Conservation (phyloP, 352 stramenopile species). For the Phytophthora citricola region DNA sequence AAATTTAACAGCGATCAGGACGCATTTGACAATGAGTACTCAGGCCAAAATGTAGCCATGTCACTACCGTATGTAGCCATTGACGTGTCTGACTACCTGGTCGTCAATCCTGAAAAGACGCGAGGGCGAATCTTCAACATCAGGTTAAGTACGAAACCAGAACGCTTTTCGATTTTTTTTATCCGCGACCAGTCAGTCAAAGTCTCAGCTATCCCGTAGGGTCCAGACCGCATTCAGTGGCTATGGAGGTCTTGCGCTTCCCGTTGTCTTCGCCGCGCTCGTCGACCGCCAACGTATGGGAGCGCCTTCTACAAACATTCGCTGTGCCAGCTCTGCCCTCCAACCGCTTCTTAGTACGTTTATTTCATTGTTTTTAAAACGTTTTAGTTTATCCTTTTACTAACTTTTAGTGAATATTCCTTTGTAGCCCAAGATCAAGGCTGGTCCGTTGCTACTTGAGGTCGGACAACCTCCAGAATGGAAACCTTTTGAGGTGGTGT, state of each 20-base stretch:
- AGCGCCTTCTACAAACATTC: constrained; percentile 62
- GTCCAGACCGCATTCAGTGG: neutral
- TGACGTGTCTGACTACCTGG: neutral
- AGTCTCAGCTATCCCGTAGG: constrained; percentile 7
- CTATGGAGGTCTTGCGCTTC: constrained; percentile 33
- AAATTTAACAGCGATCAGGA: too few species aligned
- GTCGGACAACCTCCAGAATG: constrained; percentile 58
- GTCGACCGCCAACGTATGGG: constrained; percentile 45
- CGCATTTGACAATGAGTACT: too few species aligned
- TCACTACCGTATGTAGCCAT: constrained; percentile 3
- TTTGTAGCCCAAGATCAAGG: constrained; percentile 66
- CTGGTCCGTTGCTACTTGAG: constrained; percentile 64
- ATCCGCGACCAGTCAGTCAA: constrained; percentile 18
- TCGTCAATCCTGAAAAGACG: constrained; percentile 15
- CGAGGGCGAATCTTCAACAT: constrained; percentile 19
- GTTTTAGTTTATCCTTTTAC: neutral
- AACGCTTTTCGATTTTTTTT: constrained; percentile 14
- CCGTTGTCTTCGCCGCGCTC: constrained; percentile 10
- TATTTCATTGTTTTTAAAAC: neutral
- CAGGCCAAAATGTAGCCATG: too few species aligned
- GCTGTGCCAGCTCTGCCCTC: constrained; percentile 29
- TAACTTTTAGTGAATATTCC: neutral
- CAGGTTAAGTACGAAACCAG: constrained; percentile 15
- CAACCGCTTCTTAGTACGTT: constrained; percentile 55
- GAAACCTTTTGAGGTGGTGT: constrained; percentile 68